Percentiles rank a stretch among this genome's conserved stretches.
Evolutionary conservation across 2,329 filamentous ascomycete species (phyloP).

Genomic region (Lachnellula hyalina): DNA sequence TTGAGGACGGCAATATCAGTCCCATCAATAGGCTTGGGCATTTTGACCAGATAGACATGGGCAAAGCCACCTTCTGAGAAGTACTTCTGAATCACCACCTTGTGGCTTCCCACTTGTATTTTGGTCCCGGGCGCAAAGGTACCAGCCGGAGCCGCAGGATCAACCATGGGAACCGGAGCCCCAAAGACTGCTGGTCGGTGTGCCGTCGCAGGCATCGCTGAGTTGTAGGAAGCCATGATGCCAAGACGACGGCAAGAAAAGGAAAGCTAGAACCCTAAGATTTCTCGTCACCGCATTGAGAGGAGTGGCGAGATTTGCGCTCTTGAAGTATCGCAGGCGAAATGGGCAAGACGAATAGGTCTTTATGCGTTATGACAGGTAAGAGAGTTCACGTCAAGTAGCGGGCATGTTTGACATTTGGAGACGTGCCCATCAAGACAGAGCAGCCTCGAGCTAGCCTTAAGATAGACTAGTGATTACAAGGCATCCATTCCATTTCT

Average conservation of each 20-base stretch:
- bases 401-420: background rate
- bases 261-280: conserved; percentile 11
- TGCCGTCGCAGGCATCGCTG: conserved; percentile 33
- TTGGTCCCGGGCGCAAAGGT: conserved; percentile 93
- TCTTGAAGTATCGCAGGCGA: conserved; percentile 1
- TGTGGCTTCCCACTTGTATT: conserved; percentile 89
- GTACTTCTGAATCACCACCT: conserved; percentile 93
- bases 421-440: no score
- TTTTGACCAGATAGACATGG: conserved; percentile 92
- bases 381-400: background rate
- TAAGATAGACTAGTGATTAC: background rate
- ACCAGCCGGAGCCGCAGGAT: conserved; percentile 58
- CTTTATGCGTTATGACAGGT: background rate
- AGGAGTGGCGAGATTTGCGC: conserved; percentile 1
- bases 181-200: conserved; percentile 42
- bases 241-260: conserved; percentile 16
- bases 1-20: conserved; percentile 42
- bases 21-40: conserved; percentile 51
- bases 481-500: background rate
- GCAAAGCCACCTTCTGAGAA: conserved; percentile 97
- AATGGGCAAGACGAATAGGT: conserved; percentile 2
- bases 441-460: background rate
- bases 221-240: conserved; percentile 39
- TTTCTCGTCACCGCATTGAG: conserved; percentile 30
- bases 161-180: conserved; percentile 36